These are phyloP conservation scores for Neurospora terricola DNA, from an alignment of 495 filamentous ascomycete genomes.

Conservation along the genomic window DNA sequence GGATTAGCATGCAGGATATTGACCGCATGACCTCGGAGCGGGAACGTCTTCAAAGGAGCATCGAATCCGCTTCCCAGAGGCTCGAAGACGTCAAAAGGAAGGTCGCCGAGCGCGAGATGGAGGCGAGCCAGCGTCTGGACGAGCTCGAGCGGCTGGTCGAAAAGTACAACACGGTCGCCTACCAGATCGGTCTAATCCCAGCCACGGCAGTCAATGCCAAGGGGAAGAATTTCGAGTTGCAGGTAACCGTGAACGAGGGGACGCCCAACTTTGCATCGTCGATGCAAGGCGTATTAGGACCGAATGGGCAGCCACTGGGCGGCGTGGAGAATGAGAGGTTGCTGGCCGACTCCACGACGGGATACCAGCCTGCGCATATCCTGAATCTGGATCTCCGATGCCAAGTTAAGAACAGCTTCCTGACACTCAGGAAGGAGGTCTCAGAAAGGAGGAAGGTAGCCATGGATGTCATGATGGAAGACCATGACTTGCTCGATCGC, in stretches of 20 bases:
- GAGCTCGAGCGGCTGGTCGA: constrained; percentile 80
- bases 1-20: constrained; percentile 92
- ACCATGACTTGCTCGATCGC: constrained; percentile 81
- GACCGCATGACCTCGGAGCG: constrained; percentile 96
- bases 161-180: constrained; percentile 84
- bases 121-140: constrained; percentile 74
- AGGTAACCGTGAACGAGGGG: constrained; percentile 54
- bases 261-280: constrained; percentile 59
- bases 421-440: constrained; percentile 73
- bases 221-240: constrained; percentile 72
- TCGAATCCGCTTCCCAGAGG: constrained; percentile 60
- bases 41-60: constrained; percentile 76
- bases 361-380: constrained; percentile 81
- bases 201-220: constrained; percentile 74
- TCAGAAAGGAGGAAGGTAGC: constrained; percentile 71
- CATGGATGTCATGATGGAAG: constrained; percentile 80
- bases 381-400: constrained; percentile 79
- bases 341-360: constrained; percentile 66
- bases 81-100: constrained; percentile 76
- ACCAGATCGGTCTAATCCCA: constrained; percentile 86
- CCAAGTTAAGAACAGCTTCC: constrained; percentile 66
- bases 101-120: constrained; percentile 71
- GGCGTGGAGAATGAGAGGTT: constrained; percentile 49
- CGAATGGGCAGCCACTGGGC: constrained; percentile 42
- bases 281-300: neutral